Evolutionary conservation across 345 rosid species (phyloP), one percentile per base, ranked within the genome.

Genomic region (Sisymbrium irio): DNA sequence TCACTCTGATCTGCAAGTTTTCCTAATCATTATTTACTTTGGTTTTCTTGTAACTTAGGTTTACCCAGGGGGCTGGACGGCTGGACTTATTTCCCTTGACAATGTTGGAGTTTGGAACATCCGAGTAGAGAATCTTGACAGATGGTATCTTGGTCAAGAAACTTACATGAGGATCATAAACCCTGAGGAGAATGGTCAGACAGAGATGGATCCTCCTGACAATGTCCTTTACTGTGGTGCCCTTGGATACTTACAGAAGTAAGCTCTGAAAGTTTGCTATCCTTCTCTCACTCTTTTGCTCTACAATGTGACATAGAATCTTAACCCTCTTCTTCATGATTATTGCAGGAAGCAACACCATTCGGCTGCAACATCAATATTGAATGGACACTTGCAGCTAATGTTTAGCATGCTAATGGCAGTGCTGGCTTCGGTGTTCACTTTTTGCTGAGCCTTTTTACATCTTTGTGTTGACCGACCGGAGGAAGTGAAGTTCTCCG

Each of bases 111-210:
- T 86, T 20, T 95, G 99, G 99, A 89, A 92, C 82, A 79, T 92
- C 13, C 82, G 99, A 78, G 85, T 82, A 13, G 99, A 95, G 75
- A 95, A 92, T 76, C 89, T 95, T 13, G 97, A 95, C 69, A 82
- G 97, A 73, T 88, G 96, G 97, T 84, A 92, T 79, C 87, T 95
- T 4, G 99, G 99, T 15, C 89, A 84, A 74, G 97, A 95, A 83
- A 92, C 99, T 19, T 95, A 95, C 36, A 88, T 92, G 92, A 84
- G 75, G 75, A 85, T 95, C 42, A 33, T 81, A 63, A 92, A 95
- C 79, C 96, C 97, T 0, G 92, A 90, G 72, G 96, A 89, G 74
- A 89, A 84, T 67, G 96, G 97, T 1, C 75, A 84, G 6, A 92
- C 99, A 2, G 99, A 95, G 80, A 69, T 82, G 84, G 83, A 36